phyloP scores from a whole-genome alignment of 768 basidiomycete genomes.

The Saitozyma sp. region DNA sequence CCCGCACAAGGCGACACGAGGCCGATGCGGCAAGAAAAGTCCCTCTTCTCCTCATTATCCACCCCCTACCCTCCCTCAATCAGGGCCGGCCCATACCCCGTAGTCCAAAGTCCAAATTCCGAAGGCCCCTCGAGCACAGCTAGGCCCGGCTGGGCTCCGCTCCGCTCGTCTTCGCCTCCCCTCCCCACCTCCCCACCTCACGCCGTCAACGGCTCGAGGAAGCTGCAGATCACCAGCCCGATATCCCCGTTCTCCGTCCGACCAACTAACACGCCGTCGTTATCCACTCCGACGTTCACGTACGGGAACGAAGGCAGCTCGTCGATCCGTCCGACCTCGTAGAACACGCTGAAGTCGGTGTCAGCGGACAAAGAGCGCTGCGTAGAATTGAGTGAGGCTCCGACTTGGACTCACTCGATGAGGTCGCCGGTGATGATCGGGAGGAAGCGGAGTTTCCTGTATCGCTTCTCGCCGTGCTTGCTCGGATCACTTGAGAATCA shows the following conservation, averaged over 20 bases:
- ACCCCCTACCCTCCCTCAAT: no score
- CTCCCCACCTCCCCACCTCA: no score
- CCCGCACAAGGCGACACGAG: no score
- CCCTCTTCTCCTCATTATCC: no score
- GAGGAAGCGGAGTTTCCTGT: conserved; percentile 48
- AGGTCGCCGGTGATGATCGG: conserved; percentile 43
- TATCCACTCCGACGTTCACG: conserved; percentile 49
- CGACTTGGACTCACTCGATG: conserved; percentile 39
- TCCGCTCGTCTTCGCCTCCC: no score
- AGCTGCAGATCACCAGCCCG: conserved; percentile 52
- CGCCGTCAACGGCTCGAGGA: conserved; percentile 41
- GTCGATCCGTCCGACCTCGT: conserved; percentile 53
- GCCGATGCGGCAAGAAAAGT: no score
- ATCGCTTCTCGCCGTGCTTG: conserved; percentile 31
- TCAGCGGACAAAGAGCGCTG: not conserved
- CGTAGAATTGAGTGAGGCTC: not conserved
- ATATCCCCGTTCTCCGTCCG: conserved; percentile 41
- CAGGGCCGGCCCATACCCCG: no score
- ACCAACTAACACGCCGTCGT: conserved; percentile 51
- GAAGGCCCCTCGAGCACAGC: no score
- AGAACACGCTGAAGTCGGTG: conserved; percentile 36
- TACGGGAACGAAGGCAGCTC: conserved; percentile 50
- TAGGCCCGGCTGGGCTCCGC: no score
- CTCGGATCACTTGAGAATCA: conserved; percentile 26
- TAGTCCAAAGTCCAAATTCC: no score